These are phyloP conservation scores for Nigrospora sphaerica DNA, from an alignment of 2,329 filamentous ascomycete genomes.

Conservation along the genomic window DNA sequence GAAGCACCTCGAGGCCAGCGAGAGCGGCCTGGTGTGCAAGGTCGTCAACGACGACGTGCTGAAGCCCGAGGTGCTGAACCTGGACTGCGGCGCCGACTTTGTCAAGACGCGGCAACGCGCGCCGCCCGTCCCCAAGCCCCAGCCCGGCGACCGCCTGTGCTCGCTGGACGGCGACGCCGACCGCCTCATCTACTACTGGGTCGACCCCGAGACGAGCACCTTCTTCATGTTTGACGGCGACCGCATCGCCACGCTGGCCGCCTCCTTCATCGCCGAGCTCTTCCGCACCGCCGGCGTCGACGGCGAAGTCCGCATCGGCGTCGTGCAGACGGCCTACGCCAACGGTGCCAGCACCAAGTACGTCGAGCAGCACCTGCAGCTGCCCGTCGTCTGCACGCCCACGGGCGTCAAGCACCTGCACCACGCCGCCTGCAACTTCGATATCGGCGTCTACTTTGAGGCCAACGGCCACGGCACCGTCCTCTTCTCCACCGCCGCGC, in stretches of 20 bases:
- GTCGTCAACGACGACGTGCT: constrained; percentile 91
- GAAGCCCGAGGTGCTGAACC: constrained; percentile 81
- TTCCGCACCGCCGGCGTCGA: constrained; percentile 71
- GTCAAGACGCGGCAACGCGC: constrained; percentile 96
- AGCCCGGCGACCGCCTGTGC: constrained; percentile 71
- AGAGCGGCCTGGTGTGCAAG: constrained; percentile 70
- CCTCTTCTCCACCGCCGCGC: constrained; percentile 80
- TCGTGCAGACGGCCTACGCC: constrained; percentile 96
- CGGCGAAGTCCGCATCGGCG: constrained; percentile 79
- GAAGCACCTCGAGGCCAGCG: constrained; percentile 67
- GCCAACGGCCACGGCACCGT: constrained; percentile 97
- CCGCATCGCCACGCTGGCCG: constrained; percentile 89
- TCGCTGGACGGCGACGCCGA: constrained; percentile 95
- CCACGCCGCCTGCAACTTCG: constrained; percentile 90
- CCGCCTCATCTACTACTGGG: constrained; percentile 91
- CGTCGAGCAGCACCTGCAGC: constrained; percentile 76
- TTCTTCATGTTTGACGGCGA: constrained; percentile 96
- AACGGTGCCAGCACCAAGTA: constrained; percentile 94
- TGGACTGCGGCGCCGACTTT: constrained; percentile 91
- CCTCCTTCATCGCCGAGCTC: constrained; percentile 88
- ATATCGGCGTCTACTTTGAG: constrained; percentile 94
- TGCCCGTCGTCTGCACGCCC: constrained; percentile 87
- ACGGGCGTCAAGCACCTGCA: constrained; percentile 98
- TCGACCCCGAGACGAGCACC: constrained; percentile 63
- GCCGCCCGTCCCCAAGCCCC: constrained; percentile 73